These are phyloP conservation scores for Epichloe bromicola DNA, from an alignment of 2,329 filamentous ascomycete genomes.

Conservation along the genomic window DNA sequence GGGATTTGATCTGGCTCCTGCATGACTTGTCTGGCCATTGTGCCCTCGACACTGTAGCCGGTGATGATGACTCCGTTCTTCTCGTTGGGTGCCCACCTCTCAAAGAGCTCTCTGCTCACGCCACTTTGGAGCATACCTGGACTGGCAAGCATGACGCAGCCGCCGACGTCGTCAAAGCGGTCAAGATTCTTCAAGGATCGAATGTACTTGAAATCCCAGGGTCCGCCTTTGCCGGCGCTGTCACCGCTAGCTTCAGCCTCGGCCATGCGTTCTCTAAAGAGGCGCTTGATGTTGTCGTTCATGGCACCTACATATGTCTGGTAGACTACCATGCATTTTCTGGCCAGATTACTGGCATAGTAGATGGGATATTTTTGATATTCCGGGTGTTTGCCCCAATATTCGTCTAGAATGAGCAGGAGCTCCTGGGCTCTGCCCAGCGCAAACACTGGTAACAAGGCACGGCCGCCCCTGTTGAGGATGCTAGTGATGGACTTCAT, in stretches of 20 bases:
- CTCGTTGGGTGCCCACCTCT: slow-evolving; percentile 90
- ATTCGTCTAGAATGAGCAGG: slow-evolving; percentile 88
- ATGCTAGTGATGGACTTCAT: slow-evolving; percentile 94
- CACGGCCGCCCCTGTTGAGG: slow-evolving; percentile 80
- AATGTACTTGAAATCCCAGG: slow-evolving; percentile 95
- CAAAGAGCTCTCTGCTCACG: slow-evolving; percentile 80
- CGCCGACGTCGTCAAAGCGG: slow-evolving; percentile 87
- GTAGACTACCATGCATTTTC: slow-evolving; percentile 97
- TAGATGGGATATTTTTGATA: slow-evolving; percentile 90
- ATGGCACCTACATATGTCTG: slow-evolving; percentile 97
- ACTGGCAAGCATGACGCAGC: slow-evolving; percentile 93
- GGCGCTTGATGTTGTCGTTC: slow-evolving; percentile 96
- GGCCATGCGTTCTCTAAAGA: slow-evolving; percentile 87
- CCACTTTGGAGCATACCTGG: slow-evolving; percentile 98
- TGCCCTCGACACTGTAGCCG: slow-evolving; percentile 95
- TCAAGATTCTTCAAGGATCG: slow-evolving; percentile 86
- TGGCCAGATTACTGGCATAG: slow-evolving; percentile 87
- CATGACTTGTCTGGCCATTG: slow-evolving; percentile 93
- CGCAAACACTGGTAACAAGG: slow-evolving; percentile 90
- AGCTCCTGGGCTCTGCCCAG: slow-evolving; percentile 89
- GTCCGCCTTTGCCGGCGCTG: slow-evolving; percentile 61
- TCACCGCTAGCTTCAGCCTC: slow-evolving; percentile 75
- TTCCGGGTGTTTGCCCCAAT: slow-evolving; percentile 83
- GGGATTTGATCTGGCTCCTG: slow-evolving; percentile 92
- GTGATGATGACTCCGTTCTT: slow-evolving; percentile 98